Base-by-base conservation (phyloP, 1,139 yeast genomes). In the Tardiomyces depauwii region DNA sequence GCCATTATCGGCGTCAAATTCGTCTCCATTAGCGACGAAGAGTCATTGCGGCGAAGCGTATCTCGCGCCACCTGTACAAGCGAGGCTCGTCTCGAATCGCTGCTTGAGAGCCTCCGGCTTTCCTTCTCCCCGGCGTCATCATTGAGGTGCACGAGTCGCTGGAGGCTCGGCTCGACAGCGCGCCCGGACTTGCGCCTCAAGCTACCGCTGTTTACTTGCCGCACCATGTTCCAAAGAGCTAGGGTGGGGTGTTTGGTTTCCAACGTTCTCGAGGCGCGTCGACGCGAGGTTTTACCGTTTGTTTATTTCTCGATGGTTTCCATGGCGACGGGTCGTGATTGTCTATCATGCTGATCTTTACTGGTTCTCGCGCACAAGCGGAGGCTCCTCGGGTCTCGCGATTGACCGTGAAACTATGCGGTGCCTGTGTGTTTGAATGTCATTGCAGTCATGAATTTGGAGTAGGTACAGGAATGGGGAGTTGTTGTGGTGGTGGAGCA, bases 61-160 rank as follows among this genome's bases (percentile, higher is more conserved):
- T 42, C 40, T 36, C 30, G 9, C 39, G 42, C 13, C 39, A 42
- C n/a, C 41, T 45, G 45, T 12, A 30, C 36, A 13, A 30, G 36
- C 12, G 45, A 45, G 6, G 25, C 39, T 13, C 45, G 40, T 25
- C 44, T 33, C n/a, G 38, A 25, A 13, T 42, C 47, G 3, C 47
- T 33, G 16, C 32, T 42, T 18, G 47, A 44, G 40, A 45, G 55
- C 39, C 63, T 51, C 38, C 60, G 48, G 21, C 53, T 47, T 39
- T 54, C 53, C 42, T 57, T 60, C 46, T 60, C 63, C 2, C 59
- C 60, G n/a, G 52, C 55, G 44, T 60, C 63, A 44, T 60, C 63
- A 44, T 60, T 60, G 41, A 58, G 48, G 18, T 51, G 55, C 18
- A 51, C 51, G 42, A 49, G 43, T 18, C 42, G 40, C 18, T 41